phyloP scores from a whole-genome alignment of 495 filamentous ascomycete genomes.

The Penicillium egyptiacum region DNA sequence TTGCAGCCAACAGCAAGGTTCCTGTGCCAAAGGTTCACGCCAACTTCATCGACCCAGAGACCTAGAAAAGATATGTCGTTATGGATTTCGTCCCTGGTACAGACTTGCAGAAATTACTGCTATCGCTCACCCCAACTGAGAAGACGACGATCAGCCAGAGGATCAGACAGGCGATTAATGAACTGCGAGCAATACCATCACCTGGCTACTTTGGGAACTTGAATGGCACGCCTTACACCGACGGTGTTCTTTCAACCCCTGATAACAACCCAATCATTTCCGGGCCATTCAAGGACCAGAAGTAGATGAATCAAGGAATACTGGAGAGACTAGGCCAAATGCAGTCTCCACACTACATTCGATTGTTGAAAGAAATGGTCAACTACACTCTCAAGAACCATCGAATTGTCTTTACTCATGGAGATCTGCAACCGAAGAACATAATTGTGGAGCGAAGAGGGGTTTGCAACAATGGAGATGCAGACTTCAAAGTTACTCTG shows the following conservation, averaged over 20 bases:
- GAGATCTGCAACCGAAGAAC: conserved; percentile 37
- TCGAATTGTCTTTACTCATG: conserved; percentile 31
- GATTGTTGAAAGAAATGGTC: conserved; percentile 19
- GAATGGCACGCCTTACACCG: not conserved
- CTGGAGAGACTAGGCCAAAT: not conserved
- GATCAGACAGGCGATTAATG: not conserved
- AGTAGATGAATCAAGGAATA: conserved; percentile 13
- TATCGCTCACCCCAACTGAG: not conserved
- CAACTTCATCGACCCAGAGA: conserved; percentile 21
- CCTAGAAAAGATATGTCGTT: conserved; percentile 22
- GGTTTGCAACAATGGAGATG: no score
- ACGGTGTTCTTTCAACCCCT: not conserved
- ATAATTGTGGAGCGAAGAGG: conserved; percentile 28
- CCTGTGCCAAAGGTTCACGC: conserved; percentile 24
- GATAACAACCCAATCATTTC: conserved; percentile 7
- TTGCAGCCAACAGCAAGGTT: conserved; percentile 23
- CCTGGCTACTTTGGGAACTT: not conserved
- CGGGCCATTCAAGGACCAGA: not conserved
- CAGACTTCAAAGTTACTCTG: conserved; percentile 35
- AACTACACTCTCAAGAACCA: conserved; percentile 20
- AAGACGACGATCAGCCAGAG: not conserved
- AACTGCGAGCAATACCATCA: not conserved
- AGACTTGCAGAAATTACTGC: not conserved
- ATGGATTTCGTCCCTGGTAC: conserved; percentile 24
- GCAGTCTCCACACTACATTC: conserved; percentile 9